These are phyloP conservation scores for Nelumbo lutea DNA, from an alignment of 164 flowering plant genomes.

Conservation along the genomic window DNA sequence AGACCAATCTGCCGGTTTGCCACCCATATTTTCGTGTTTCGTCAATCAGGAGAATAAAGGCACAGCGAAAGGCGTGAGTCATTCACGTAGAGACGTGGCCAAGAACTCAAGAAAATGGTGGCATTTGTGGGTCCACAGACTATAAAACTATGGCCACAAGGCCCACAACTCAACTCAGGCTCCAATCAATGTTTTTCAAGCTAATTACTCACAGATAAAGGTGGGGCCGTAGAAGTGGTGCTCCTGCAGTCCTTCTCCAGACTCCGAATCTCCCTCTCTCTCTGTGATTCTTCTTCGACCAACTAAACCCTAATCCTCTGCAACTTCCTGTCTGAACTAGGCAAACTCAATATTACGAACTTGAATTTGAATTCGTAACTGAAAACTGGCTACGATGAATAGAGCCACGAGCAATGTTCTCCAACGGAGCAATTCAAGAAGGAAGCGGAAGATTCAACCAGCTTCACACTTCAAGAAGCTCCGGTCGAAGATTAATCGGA, in stretches of 20 bases:
- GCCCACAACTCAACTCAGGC: no score
- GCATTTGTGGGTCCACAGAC: no score
- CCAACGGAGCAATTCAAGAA: conserved; percentile 11
- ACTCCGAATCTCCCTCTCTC: not conserved
- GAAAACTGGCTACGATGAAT: conserved; percentile 8
- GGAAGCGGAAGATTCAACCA: conserved; percentile 6
- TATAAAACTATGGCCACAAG: no score
- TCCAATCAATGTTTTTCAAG: no score
- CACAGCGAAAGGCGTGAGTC: no score
- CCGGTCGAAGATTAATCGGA: conserved; percentile 56
- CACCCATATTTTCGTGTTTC: no score
- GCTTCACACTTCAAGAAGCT: conserved; percentile 35
- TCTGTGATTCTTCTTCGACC: not conserved
- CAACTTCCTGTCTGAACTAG: not conserved
- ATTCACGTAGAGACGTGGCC: no score
- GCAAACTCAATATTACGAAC: not conserved
- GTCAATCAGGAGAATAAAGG: no score
- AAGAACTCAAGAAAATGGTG: no score
- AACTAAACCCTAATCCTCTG: not conserved
- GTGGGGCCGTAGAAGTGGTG: not conserved
- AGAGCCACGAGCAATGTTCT: not conserved
- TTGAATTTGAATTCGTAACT: not conserved
- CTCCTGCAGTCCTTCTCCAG: not conserved
- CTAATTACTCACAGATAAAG: no score
- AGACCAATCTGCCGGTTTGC: no score